These are phyloP conservation scores for Adansonia gregorii DNA, from an alignment of 441 rosid species.

Conservation along the genomic window DNA sequence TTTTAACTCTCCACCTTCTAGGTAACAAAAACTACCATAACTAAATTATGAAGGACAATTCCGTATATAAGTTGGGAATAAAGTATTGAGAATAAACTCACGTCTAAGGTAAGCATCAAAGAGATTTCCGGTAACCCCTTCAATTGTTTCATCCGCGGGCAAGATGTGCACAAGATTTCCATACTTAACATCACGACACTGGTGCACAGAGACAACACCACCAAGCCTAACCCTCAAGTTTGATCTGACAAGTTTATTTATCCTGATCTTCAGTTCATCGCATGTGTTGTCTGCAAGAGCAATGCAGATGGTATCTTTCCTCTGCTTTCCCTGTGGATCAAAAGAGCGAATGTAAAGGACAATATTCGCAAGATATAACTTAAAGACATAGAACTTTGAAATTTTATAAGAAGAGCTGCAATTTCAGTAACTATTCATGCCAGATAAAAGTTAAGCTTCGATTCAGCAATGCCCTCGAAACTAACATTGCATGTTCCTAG, in stretches of 20 bases:
- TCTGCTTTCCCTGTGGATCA: too few relatives aligned
- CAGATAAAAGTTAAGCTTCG: neutral
- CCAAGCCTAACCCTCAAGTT: slow-evolving; percentile 95
- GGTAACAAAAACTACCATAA: neutral
- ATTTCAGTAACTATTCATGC: slow-evolving; percentile 24
- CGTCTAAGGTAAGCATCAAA: slow-evolving; percentile 91
- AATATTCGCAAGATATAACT: neutral
- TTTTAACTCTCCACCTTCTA: neutral
- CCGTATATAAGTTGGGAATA: neutral
- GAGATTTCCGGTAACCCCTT: slow-evolving; percentile 90
- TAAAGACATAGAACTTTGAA: neutral
- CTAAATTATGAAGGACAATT: neutral
- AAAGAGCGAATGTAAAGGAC: neutral
- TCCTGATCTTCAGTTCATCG: slow-evolving; percentile 81
- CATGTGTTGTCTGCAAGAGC: slow-evolving; percentile 86
- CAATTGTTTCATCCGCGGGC: slow-evolving; percentile 87
- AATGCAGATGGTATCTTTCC: slow-evolving; percentile 84
- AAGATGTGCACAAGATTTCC: slow-evolving; percentile 87
- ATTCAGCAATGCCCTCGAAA: neutral
- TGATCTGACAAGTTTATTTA: slow-evolving; percentile 83
- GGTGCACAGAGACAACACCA: slow-evolving; percentile 88
- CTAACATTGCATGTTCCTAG: neutral
- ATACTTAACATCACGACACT: slow-evolving; percentile 82
- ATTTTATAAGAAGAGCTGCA: neutral
- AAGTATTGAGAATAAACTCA: slow-evolving; percentile 43